Evolutionary conservation across 371 early-diverging fungal genomes (phyloP).

Genomic region (Capillidium heterosporum): DNA sequence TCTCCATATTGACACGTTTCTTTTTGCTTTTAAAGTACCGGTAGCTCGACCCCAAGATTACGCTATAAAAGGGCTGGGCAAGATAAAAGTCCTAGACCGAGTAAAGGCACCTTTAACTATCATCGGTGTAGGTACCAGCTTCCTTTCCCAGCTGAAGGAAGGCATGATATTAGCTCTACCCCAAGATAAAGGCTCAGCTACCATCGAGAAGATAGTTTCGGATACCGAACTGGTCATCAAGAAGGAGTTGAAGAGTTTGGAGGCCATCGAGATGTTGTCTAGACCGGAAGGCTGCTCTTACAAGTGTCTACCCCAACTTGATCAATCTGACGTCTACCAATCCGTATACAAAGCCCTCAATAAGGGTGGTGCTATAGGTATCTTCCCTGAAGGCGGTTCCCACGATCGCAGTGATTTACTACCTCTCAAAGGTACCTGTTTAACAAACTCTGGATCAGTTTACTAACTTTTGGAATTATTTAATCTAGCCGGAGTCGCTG

Average conservation of each 20-base stretch:
- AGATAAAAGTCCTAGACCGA: slow-evolving; percentile 36
- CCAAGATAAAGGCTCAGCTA: slow-evolving; percentile 35
- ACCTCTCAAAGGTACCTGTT: slow-evolving; percentile 61
- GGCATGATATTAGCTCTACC: slow-evolving; percentile 45
- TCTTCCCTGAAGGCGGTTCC: slow-evolving; percentile 95
- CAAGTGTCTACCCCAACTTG: slow-evolving; percentile 68
- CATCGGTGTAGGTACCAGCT: slow-evolving; percentile 46
- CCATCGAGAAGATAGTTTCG: slow-evolving; percentile 54
- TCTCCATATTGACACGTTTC: background rate
- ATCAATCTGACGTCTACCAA: slow-evolving; percentile 70
- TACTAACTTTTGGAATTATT: background rate
- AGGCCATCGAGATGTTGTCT: slow-evolving; percentile 37
- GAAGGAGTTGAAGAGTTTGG: slow-evolving; percentile 42
- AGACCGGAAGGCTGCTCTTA: slow-evolving; percentile 36
- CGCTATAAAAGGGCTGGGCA: slow-evolving; percentile 48
- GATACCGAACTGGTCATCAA: slow-evolving; percentile 56
- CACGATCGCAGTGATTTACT: slow-evolving; percentile 91
- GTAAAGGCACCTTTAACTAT: slow-evolving; percentile 38
- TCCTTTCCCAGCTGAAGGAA: slow-evolving; percentile 39
- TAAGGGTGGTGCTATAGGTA: slow-evolving; percentile 72
- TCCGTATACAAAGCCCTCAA: slow-evolving; percentile 59
- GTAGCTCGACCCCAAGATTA: slow-evolving; percentile 86
- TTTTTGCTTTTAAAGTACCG: slow-evolving; percentile 36
- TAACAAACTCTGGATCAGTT: background rate
- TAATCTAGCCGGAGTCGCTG: slow-evolving; percentile 46